Percentiles rank a stretch among this genome's conserved stretches.
Evolutionary conservation across 1,284 basidiomycete genomes (phyloP).

Genomic region (Pyrrhoderma lamaoense): DNA sequence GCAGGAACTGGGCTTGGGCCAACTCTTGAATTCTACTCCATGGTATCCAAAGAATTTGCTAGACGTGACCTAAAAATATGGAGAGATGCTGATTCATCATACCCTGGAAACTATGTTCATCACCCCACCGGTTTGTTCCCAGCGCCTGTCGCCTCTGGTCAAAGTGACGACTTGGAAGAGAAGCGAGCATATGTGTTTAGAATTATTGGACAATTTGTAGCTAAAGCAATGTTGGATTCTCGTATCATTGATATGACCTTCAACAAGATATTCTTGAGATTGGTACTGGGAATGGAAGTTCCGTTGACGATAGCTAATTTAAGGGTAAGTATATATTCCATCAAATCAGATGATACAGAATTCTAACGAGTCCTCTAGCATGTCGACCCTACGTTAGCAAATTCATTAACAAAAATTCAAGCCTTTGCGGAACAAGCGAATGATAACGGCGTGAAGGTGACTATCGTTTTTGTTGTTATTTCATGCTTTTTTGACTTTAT

Average conservation of each 20-base stretch:
- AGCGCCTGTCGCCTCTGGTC: constrained; percentile 65
- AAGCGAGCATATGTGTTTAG: constrained; percentile 80
- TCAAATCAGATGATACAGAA: constrained; percentile 1
- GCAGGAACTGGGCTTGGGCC: constrained; percentile 97
- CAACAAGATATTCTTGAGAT: constrained; percentile 87
- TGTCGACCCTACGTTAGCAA: constrained; percentile 80
- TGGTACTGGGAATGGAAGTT: constrained; percentile 80
- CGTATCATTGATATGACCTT: constrained; percentile 95
- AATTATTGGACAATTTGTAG: constrained; percentile 95
- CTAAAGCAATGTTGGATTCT: constrained; percentile 95
- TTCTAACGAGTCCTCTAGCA: constrained; percentile 35
- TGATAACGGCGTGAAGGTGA: constrained; percentile 47
- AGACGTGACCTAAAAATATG: constrained; percentile 83
- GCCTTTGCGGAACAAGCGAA: constrained; percentile 39
- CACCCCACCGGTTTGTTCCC: constrained; percentile 88
- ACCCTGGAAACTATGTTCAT: constrained; percentile 62
- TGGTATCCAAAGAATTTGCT: constrained; percentile 91
- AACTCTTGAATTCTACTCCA: constrained; percentile 96
- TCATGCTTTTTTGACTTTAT: not conserved
- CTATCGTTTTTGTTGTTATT: constrained; percentile 2
- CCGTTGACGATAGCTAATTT: constrained; percentile 78
- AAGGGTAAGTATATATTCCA: constrained; percentile 42
- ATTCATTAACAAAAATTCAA: constrained; percentile 78
- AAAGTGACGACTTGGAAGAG: constrained; percentile 60
- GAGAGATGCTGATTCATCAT: constrained; percentile 74